A percentile compares a stretch with the other conserved stretches of the same genome.
These are phyloP conservation scores for Phytopythium sindhum DNA, from an alignment of 352 stramenopile genomes.

Conservation along the genomic window DNA sequence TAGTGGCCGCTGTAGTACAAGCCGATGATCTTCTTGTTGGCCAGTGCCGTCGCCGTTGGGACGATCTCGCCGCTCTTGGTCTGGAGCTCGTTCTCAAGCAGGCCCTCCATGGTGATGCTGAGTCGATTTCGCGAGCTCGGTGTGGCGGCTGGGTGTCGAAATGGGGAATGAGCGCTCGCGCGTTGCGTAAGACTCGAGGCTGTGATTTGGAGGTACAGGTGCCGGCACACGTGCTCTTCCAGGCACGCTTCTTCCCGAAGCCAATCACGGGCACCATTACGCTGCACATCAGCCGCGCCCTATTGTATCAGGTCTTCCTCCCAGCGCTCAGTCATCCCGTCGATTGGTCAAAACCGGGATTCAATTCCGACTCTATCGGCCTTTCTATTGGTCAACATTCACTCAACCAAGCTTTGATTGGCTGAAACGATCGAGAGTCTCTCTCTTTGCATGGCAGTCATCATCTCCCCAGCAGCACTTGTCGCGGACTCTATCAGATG, in stretches of 20 bases:
- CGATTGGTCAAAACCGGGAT: constrained; percentile 6
- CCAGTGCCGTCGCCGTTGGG: constrained; percentile 53
- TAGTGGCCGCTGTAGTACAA: constrained; percentile 86
- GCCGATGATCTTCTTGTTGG: constrained; percentile 76
- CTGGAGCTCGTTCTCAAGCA: constrained; percentile 64
- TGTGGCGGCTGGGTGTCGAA: constrained; percentile 12
- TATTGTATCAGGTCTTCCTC: not conserved
- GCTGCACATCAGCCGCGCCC: not conserved
- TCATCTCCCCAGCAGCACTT: not conserved
- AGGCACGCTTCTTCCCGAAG: not conserved
- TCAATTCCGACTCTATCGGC: not conserved
- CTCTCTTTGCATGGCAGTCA: constrained; percentile 1
- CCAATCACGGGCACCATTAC: not conserved
- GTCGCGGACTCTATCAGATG: not conserved
- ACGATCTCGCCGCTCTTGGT: constrained; percentile 60
- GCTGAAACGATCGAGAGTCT: not conserved
- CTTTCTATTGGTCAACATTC: constrained; percentile 1
- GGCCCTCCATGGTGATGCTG: constrained; percentile 43
- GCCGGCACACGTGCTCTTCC: not conserved
- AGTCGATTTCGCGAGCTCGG: constrained; percentile 2
- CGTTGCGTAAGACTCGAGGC: not conserved
- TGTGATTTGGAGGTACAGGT: not conserved
- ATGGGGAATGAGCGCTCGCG: constrained; percentile 11
- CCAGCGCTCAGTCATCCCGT: constrained; percentile 1
- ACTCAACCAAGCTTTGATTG: not conserved